Conservation (phyloP, 2,329 filamentous ascomycete genomes). For the Penicillium psychrosexuale region DNA sequence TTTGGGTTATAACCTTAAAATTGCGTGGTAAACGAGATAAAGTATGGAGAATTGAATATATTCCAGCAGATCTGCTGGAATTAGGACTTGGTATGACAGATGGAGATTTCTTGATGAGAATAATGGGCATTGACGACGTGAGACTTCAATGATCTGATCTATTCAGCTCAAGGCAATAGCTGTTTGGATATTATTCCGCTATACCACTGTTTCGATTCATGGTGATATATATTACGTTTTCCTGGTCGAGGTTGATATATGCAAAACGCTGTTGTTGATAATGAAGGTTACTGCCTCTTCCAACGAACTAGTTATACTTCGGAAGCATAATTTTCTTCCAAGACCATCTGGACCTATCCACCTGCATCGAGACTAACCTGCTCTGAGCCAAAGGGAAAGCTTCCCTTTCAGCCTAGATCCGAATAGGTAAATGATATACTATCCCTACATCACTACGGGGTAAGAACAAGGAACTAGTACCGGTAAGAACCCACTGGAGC, state of each 20-base stretch:
- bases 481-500: slow-evolving; percentile 65
- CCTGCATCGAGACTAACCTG: not conserved
- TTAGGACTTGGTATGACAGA: too few relatives aligned
- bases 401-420: slow-evolving; percentile 12
- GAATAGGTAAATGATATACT: slow-evolving; percentile 17
- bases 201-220: not conserved
- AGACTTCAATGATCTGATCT: too few relatives aligned
- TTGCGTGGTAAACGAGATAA: not conserved
- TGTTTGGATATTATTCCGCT: not conserved
- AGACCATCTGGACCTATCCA: not conserved
- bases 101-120: not conserved
- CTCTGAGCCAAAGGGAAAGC: slow-evolving; percentile 1
- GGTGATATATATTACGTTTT: too few relatives aligned
- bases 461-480: slow-evolving; percentile 60
- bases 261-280: not conserved
- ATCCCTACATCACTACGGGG: slow-evolving; percentile 11
- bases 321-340: not conserved
- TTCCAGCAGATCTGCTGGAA: not conserved
- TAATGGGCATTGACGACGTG: not conserved
- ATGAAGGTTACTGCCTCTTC: too few relatives aligned
- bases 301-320: not conserved
- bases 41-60: not conserved
- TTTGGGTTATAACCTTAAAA: not conserved
- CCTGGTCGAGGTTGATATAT: not conserved
- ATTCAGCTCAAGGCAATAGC: too few relatives aligned